Conservation (phyloP, 495 filamentous ascomycete species). For the Penicillium maclennaniae region DNA sequence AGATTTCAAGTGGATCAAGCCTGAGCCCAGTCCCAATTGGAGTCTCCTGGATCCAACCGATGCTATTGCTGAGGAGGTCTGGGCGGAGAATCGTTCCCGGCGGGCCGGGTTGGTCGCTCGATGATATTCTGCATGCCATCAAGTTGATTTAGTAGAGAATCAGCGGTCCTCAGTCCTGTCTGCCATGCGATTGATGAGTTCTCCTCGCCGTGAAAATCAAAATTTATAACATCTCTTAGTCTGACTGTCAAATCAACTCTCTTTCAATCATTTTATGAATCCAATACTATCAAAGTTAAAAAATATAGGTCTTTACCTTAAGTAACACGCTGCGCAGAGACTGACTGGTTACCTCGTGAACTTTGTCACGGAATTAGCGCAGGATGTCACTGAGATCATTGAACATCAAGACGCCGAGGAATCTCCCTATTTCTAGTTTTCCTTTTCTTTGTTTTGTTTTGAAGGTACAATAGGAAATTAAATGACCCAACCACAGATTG, state of each 20-base stretch:
- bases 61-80: constrained; percentile 59
- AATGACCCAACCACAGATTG: too few species aligned
- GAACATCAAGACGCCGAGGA: too few species aligned
- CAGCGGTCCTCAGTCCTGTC: neutral
- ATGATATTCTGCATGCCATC: constrained; percentile 63
- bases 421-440: too few species aligned
- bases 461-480: too few species aligned
- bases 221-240: neutral
- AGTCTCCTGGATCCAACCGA: constrained; percentile 58
- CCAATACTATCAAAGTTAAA: neutral
- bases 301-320: neutral
- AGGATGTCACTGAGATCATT: too few species aligned
- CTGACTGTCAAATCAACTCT: neutral
- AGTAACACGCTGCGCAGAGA: too few species aligned
- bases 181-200: neutral
- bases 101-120: constrained; percentile 55
- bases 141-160: constrained; percentile 40
- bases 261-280: neutral
- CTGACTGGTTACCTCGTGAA: too few species aligned
- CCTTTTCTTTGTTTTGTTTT: too few species aligned
- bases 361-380: too few species aligned
- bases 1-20: constrained; percentile 96
- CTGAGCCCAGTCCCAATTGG: constrained; percentile 87
- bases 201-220: neutral
- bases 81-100: constrained; percentile 68